A percentile compares a stretch with the other conserved stretches of the same genome.
Conservation (phyloP, 768 basidiomycete genomes). For the Arthromyces matolae region DNA sequence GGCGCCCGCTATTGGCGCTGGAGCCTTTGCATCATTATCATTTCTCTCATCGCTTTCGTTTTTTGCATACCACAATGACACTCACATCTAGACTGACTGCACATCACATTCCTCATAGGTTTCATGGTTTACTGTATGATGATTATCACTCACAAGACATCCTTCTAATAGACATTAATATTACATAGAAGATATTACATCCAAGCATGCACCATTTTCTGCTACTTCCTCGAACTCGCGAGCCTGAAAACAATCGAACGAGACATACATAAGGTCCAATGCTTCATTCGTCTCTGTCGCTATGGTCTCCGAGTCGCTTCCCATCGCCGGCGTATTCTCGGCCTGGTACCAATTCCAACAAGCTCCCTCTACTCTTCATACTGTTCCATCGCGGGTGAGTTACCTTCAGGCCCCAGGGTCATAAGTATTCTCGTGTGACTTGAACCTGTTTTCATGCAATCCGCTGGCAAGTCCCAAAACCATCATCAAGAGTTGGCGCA, state of each 20-base stretch:
- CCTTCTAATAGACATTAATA: constrained; percentile 22
- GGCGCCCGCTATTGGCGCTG: constrained; percentile 14
- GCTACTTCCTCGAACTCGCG: too few relatives aligned
- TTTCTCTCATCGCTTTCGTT: constrained; percentile 18
- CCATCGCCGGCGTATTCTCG: too few relatives aligned
- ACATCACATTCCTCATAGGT: constrained; percentile 7
- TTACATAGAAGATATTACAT: constrained; percentile 21
- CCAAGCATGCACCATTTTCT: constrained; percentile 9
- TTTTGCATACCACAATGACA: constrained; percentile 20
- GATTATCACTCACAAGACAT: constrained; percentile 13
- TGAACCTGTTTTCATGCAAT: too few relatives aligned
- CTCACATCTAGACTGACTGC: constrained; percentile 22
- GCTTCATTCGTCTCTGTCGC: too few relatives aligned
- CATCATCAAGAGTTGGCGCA: too few relatives aligned
- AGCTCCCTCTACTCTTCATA: not conserved
- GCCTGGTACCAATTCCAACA: not conserved
- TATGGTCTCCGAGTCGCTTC: too few relatives aligned
- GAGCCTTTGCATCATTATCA: constrained; percentile 12
- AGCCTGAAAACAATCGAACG: too few relatives aligned
- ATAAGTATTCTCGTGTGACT: too few relatives aligned
- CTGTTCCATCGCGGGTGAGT: too few relatives aligned
- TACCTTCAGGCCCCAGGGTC: too few relatives aligned
- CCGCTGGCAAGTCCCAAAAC: too few relatives aligned
- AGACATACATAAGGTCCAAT: too few relatives aligned
- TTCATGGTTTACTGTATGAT: constrained; percentile 15